A percentile compares a stretch with the other conserved stretches of the same genome.
Conservation (phyloP, 75 land plant genomes). For the Gnetum montanum region DNA sequence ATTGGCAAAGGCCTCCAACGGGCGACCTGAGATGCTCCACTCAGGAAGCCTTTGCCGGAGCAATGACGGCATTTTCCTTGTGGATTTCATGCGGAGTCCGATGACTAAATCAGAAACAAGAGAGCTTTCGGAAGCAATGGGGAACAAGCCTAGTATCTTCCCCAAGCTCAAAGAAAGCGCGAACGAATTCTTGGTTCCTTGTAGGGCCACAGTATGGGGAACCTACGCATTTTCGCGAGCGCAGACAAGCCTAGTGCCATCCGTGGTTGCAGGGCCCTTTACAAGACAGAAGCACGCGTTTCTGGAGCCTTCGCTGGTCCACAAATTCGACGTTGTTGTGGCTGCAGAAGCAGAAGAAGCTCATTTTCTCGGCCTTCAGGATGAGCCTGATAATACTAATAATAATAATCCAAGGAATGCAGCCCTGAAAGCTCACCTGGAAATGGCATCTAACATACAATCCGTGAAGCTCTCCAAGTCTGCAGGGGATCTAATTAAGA, state of each 20-base stretch:
- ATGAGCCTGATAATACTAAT: neutral
- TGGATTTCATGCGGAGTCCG: conserved; percentile 4
- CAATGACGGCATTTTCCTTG: conserved; percentile 10
- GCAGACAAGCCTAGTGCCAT: neutral
- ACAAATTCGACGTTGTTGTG: conserved; percentile 10
- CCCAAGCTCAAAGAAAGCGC: neutral
- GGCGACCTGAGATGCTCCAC: conserved; percentile 1
- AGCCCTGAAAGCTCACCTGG: conserved; percentile 10
- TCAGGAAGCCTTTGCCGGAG: conserved; percentile 10
- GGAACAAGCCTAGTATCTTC: conserved; percentile 3
- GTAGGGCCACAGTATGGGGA: conserved; percentile 16
- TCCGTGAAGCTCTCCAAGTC: conserved; percentile 4
- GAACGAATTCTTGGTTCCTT: conserved; percentile 1
- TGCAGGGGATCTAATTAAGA: conserved; percentile 4
- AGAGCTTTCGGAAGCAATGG: conserved; percentile 10
- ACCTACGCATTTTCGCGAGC: neutral
- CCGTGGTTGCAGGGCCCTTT: neutral
- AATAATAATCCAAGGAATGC: neutral
- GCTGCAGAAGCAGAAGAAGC: neutral
- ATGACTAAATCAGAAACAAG: neutral
- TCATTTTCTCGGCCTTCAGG: neutral
- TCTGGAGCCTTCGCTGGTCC: conserved; percentile 3
- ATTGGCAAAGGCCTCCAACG: neutral
- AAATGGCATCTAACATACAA: conserved; percentile 7
- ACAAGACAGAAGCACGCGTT: neutral